Conservation (phyloP, 345 rosid species). For the Mercurialis annua region DNA sequence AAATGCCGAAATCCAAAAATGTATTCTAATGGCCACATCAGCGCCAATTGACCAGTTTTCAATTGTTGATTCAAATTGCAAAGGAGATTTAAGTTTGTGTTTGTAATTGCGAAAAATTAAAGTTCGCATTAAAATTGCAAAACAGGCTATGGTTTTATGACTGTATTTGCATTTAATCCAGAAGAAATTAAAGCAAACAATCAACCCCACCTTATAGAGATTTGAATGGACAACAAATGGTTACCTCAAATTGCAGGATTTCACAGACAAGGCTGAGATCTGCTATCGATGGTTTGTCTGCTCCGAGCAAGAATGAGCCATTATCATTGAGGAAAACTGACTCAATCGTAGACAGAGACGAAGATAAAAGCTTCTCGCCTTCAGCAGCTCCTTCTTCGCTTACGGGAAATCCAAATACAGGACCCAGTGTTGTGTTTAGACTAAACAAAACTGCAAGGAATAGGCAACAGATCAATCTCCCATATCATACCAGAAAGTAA, state of each 20-base stretch:
- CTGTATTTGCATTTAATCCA: no score
- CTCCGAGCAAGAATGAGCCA: constrained; percentile 62
- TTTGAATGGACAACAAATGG: background rate
- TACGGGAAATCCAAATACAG: constrained; percentile 46
- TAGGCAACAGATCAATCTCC: background rate
- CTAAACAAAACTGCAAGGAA: constrained; percentile 48
- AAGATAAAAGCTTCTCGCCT: constrained; percentile 47
- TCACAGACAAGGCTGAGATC: constrained; percentile 86
- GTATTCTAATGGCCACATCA: no score
- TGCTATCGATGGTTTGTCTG: constrained; percentile 75
- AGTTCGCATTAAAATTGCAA: no score
- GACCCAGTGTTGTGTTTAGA: constrained; percentile 44
- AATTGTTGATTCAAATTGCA: no score
- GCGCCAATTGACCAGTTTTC: no score
- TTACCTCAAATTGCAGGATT: constrained; percentile 71
- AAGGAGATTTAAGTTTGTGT: no score
- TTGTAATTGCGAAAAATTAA: no score
- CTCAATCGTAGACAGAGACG: constrained; percentile 55
- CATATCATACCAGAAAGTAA: background rate
- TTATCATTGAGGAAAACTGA: constrained; percentile 73
- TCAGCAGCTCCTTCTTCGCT: constrained; percentile 64
- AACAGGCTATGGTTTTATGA: no score
- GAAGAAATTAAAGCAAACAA: background rate
- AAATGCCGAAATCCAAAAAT: no score
- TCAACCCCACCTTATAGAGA: background rate